Conservation (phyloP, 345 rosid species). For the Reutealis trisperma region DNA sequence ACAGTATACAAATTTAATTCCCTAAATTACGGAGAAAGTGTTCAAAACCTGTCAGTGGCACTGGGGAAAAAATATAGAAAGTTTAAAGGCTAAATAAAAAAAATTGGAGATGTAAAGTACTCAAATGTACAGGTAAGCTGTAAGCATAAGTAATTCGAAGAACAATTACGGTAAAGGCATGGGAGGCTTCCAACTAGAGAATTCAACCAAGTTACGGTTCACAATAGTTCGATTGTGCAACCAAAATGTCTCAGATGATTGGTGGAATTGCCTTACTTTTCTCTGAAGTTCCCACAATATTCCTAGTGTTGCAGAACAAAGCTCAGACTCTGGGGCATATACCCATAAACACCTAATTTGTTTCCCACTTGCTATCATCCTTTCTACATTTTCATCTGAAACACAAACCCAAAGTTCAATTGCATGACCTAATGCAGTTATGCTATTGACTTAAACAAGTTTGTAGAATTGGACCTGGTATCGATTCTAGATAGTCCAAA, state of each 20-base stretch:
- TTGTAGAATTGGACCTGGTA: conserved; percentile 32
- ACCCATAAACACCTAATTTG: conserved; percentile 77
- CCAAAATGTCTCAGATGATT: conserved; percentile 93
- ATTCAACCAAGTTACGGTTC: conserved; percentile 64
- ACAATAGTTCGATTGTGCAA: conserved; percentile 76
- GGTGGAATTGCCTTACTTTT: conserved; percentile 88
- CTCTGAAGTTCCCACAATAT: conserved; percentile 94
- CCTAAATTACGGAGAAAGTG: not conserved
- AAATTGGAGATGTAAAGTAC: not conserved
- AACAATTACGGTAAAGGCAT: conserved; percentile 62
- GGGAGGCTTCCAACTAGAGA: conserved; percentile 77
- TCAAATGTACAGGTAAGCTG: not conserved
- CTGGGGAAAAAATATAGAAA: not conserved
- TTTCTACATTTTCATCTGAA: conserved; percentile 63
- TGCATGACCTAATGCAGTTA: not conserved
- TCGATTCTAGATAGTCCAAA: conserved; percentile 79
- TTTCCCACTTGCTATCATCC: conserved; percentile 70
- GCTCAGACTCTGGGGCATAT: conserved; percentile 62
- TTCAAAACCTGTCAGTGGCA: not conserved
- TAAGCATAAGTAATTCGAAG: not conserved
- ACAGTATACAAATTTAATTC: not conserved
- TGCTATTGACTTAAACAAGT: not conserved
- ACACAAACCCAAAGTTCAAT: not conserved
- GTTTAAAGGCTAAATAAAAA: not conserved
- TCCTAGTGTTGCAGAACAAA: conserved; percentile 81